Evolutionary conservation across 257 asterid genomes (phyloP).

Genomic region (Plantago ovata): DNA sequence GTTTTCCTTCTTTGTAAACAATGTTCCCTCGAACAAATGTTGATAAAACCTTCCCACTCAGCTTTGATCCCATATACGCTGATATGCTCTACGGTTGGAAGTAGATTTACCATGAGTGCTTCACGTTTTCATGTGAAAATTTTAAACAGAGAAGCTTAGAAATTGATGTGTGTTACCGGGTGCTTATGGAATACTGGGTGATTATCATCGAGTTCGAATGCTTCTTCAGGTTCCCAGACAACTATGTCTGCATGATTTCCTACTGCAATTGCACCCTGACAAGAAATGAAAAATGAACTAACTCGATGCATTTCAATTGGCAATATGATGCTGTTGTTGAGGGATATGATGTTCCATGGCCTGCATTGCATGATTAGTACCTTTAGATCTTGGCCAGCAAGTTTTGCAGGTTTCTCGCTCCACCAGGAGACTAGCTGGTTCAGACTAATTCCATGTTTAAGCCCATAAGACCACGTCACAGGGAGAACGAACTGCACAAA

Average conservation of each 20-base stretch:
- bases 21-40: slow-evolving; percentile 80
- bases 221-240: slow-evolving; percentile 87
- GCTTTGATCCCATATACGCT: slow-evolving; percentile 83
- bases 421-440: slow-evolving; percentile 83
- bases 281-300: not conserved
- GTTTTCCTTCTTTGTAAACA: slow-evolving; percentile 60
- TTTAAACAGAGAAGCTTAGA: not conserved
- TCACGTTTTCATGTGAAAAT: not conserved
- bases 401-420: slow-evolving; percentile 96
- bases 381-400: slow-evolving; percentile 71
- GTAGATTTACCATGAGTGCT: not conserved
- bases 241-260: slow-evolving; percentile 86
- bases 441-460: slow-evolving; percentile 51
- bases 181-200: slow-evolving; percentile 62
- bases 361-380: slow-evolving; percentile 31
- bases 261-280: slow-evolving; percentile 61
- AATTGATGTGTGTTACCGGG: slow-evolving; percentile 39
- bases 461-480: slow-evolving; percentile 85
- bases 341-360: no score
- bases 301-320: not conserved
- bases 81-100: slow-evolving; percentile 59
- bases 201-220: slow-evolving; percentile 55
- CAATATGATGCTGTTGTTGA: no score
- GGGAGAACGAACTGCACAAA: slow-evolving; percentile 83
- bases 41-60: slow-evolving; percentile 66